Evolutionary conservation across 1,284 basidiomycete genomes (phyloP).

Genomic region (Schizopora paradoxa): DNA sequence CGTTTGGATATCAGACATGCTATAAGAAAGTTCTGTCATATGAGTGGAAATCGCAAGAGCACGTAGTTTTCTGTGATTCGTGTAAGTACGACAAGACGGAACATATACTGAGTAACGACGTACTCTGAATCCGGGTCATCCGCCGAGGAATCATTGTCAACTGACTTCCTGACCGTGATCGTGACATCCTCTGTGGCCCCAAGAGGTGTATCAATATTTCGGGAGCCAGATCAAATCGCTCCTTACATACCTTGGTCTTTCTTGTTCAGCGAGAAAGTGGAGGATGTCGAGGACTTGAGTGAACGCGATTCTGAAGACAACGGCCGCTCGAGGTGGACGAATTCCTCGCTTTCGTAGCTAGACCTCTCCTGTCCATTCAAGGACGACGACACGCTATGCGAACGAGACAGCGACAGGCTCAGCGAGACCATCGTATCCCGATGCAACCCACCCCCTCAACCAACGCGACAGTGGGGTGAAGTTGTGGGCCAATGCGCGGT

Average conservation of each 20-base stretch:
- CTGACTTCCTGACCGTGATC: constrained; percentile 47
- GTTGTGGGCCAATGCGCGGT: too few relatives aligned
- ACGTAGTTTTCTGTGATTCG: constrained; percentile 52
- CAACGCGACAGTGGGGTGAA: too few relatives aligned
- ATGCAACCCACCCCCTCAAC: too few relatives aligned
- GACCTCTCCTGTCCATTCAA: too few relatives aligned
- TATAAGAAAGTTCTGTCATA: constrained; percentile 77
- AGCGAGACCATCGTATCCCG: constrained; percentile 14
- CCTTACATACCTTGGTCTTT: constrained; percentile 9
- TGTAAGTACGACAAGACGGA: constrained; percentile 2
- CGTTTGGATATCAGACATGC: constrained; percentile 79
- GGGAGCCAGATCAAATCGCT: neutral
- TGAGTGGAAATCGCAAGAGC: constrained; percentile 73
- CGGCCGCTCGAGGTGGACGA: constrained; percentile 12
- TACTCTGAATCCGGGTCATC: constrained; percentile 52
- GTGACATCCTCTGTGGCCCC: constrained; percentile 56
- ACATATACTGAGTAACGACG: constrained; percentile 18
- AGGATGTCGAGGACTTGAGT: constrained; percentile 13
- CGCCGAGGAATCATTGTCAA: constrained; percentile 39
- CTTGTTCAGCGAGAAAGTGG: constrained; percentile 6
- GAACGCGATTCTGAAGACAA: constrained; percentile 6
- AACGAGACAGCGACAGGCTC: constrained; percentile 15
- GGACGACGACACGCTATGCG: constrained; percentile 10
- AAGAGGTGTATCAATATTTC: neutral
- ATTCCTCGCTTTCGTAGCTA: constrained; percentile 11